phyloP scores from a whole-genome alignment of 257 asterid genomes.

The Osmanthus fragrans region DNA sequence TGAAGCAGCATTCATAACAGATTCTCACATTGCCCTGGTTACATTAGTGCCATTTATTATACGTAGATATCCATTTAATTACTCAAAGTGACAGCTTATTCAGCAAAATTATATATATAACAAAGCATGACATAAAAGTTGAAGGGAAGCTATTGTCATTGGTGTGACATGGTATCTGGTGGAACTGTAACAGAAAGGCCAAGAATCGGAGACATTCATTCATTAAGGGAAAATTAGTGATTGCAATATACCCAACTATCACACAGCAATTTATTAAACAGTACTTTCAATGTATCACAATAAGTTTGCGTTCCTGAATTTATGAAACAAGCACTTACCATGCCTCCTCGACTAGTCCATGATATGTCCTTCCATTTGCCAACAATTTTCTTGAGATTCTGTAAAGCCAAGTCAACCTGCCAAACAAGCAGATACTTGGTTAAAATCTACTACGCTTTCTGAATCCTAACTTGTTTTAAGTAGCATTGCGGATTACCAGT shows the following conservation, averaged over 20 bases:
- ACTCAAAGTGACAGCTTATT: neutral
- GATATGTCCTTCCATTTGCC: conserved; percentile 58
- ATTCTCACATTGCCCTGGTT: neutral
- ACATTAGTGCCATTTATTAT: neutral
- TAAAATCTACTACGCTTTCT: neutral
- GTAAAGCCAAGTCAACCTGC: conserved; percentile 64
- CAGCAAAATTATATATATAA: neutral
- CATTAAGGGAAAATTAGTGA: neutral
- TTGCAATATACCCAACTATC: neutral
- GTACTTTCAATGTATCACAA: neutral
- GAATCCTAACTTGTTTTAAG: neutral
- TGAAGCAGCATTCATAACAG: neutral
- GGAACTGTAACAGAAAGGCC: conserved; percentile 10
- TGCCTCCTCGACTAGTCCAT: conserved; percentile 67
- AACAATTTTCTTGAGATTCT: conserved; percentile 42
- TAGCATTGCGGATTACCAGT: neutral
- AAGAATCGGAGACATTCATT: conserved; percentile 17
- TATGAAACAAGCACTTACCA: conserved; percentile 45
- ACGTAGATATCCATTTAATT: neutral
- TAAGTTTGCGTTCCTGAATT: neutral
- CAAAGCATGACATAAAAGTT: neutral
- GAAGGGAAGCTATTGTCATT: neutral
- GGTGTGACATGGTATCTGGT: neutral
- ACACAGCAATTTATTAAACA: neutral
- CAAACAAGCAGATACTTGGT: conserved; percentile 7